A percentile compares a stretch with the other conserved stretches of the same genome.
phyloP scores from a whole-genome alignment of 257 asterid species.

The Solanum tarapatanum region DNA sequence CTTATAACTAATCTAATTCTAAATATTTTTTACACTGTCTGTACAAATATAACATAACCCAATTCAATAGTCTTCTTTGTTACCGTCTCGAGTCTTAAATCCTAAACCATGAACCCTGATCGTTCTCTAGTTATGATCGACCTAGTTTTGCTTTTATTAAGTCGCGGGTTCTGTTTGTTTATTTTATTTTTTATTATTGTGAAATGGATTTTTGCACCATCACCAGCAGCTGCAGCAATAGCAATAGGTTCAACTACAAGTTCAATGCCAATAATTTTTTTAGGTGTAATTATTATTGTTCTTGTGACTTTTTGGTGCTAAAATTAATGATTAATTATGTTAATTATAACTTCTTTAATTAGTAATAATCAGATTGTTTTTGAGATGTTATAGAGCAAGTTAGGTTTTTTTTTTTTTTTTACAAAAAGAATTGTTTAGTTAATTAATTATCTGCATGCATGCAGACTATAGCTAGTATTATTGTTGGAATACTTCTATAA shows the following conservation, averaged over 20 bases:
- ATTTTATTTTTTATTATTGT: neutral
- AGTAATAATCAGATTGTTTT: neutral
- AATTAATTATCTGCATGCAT: neutral
- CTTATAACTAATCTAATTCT: neutral
- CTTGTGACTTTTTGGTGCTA: neutral
- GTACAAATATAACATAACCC: no score
- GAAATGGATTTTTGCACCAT: neutral
- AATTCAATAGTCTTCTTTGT: no score
- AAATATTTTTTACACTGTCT: neutral
- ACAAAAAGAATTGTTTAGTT: neutral
- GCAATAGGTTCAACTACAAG: neutral
- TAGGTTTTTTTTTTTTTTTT: neutral
- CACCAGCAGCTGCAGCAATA: neutral
- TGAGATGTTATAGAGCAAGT: neutral
- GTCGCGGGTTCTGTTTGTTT: neutral
- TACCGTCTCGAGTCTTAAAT: neutral
- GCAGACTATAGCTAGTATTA: neutral
- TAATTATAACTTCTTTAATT: no score
- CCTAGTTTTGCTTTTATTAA: neutral
- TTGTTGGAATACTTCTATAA: neutral
- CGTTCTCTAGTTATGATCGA: neutral
- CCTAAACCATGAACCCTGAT: neutral
- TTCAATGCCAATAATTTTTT: neutral
- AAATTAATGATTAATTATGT: no score
- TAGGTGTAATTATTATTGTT: no score